These are phyloP conservation scores for Carex arenaria DNA, from an alignment of 202 grass and related monocot genomes.

Conservation along the genomic window DNA sequence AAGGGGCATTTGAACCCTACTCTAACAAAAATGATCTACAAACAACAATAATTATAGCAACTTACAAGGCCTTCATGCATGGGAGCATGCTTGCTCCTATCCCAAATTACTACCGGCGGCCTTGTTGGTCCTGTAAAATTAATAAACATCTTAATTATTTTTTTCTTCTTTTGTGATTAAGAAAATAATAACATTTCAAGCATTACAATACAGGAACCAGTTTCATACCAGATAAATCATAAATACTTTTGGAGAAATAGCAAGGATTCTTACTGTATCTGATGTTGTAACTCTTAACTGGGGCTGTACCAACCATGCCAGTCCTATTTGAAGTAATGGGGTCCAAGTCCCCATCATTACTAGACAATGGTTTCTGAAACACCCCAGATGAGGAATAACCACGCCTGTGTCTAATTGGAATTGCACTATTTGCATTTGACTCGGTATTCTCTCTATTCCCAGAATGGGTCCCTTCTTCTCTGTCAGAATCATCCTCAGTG, in stretches of 20 bases:
- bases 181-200: conserved; percentile 12
- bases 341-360: conserved; percentile 26
- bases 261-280: conserved; percentile 39
- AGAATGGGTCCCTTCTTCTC: conserved; percentile 21
- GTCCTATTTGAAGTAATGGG: conserved; percentile 15
- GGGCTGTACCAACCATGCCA: conserved; percentile 16
- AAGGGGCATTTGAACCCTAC: too few species aligned
- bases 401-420: conserved; percentile 14
- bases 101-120: conserved; percentile 34
- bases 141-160: neutral
- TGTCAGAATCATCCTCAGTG: conserved; percentile 33
- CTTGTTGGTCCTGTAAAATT: conserved; percentile 38
- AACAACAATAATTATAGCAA: conserved; percentile 10
- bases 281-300: conserved; percentile 23
- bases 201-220: conserved; percentile 10
- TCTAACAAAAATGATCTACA: conserved; percentile 22
- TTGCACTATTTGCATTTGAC: conserved; percentile 40
- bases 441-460: conserved; percentile 27
- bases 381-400: conserved; percentile 19
- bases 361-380: conserved; percentile 25
- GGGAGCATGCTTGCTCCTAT: conserved; percentile 35
- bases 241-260: neutral
- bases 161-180: conserved; percentile 7
- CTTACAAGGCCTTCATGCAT: conserved; percentile 37
- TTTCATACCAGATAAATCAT: conserved; percentile 4